A percentile compares a stretch with the other conserved stretches of the same genome.
Conservation (phyloP, 2,329 filamentous ascomycete species). For the Didymella keratinophila region DNA sequence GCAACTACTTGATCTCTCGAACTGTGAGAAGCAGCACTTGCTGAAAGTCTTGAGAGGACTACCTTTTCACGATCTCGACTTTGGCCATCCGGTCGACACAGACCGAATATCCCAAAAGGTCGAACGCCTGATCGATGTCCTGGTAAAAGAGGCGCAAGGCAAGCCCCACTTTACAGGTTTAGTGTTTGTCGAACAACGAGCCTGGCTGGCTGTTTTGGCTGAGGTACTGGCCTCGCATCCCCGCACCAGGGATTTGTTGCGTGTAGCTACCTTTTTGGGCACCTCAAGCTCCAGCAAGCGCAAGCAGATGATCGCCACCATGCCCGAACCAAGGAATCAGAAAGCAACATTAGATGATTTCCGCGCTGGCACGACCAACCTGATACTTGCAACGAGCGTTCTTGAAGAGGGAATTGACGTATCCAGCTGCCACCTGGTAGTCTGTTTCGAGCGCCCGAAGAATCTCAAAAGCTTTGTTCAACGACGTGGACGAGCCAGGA, state of each 20-base stretch:
- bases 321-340: conserved; percentile 59
- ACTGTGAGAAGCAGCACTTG: conserved; percentile 49
- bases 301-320: conserved; percentile 59
- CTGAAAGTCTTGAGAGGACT: conserved; percentile 31
- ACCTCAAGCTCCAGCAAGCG: conserved; percentile 53
- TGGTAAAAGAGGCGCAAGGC: conserved; percentile 43
- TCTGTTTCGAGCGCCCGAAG: conserved; percentile 68
- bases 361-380: conserved; percentile 59
- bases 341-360: conserved; percentile 63
- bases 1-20: conserved; percentile 43
- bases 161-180: conserved; percentile 50
- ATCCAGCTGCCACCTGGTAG: conserved; percentile 69
- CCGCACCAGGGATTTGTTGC: conserved; percentile 45
- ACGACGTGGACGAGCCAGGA: conserved; percentile 68
- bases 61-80: conserved; percentile 7
- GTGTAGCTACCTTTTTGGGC: conserved; percentile 62
- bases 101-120: conserved; percentile 47
- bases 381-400: conserved; percentile 66
- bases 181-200: conserved; percentile 58
- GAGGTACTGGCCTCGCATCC: conserved; percentile 48
- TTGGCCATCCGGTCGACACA: conserved; percentile 20
- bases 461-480: conserved; percentile 72
- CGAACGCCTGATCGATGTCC: conserved; percentile 46
- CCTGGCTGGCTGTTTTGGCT: conserved; percentile 53
- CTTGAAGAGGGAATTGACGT: conserved; percentile 70